Evolutionary conservation across 306 rosid genomes (phyloP).

Genomic region (Cucurbita moschata): DNA sequence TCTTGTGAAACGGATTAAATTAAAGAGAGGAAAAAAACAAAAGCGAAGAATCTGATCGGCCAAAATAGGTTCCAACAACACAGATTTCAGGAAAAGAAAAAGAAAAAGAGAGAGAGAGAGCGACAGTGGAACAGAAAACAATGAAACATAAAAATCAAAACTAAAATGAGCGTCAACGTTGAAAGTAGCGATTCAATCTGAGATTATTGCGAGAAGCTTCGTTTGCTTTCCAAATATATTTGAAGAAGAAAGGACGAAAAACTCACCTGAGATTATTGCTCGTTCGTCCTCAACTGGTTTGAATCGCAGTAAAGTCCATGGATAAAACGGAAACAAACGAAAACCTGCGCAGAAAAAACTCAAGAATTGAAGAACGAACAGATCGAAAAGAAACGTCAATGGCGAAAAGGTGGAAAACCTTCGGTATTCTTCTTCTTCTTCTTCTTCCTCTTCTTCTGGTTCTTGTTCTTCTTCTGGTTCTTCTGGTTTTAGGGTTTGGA

Average conservation of each 20-base stretch:
- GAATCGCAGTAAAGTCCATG: slow-evolving; percentile 5
- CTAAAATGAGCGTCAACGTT: not conserved
- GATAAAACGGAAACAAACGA: not conserved
- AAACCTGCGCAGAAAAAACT: not conserved
- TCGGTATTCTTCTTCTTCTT: too few relatives aligned
- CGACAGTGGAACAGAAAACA: slow-evolving; percentile 28
- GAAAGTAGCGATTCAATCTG: too few relatives aligned
- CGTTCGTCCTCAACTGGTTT: not conserved
- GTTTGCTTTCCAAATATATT: too few relatives aligned
- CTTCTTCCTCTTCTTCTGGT: too few relatives aligned
- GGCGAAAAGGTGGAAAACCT: too few relatives aligned
- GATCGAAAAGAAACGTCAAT: not conserved
- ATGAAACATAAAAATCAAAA: slow-evolving; percentile 10
- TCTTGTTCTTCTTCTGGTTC: not conserved
- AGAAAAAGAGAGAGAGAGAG: slow-evolving; percentile 10
- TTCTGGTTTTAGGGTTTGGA: slow-evolving; percentile 7
- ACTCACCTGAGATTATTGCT: slow-evolving; percentile 7
- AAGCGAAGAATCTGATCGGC: too few relatives aligned
- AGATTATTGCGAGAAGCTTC: too few relatives aligned
- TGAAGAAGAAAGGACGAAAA: not conserved
- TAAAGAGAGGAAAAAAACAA: not conserved
- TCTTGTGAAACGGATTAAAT: too few relatives aligned
- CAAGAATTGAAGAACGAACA: not conserved
- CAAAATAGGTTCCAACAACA: too few relatives aligned
- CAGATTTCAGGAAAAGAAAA: not conserved